phyloP scores from a whole-genome alignment of 441 rosid genomes.

The Corymbia citriodora region DNA sequence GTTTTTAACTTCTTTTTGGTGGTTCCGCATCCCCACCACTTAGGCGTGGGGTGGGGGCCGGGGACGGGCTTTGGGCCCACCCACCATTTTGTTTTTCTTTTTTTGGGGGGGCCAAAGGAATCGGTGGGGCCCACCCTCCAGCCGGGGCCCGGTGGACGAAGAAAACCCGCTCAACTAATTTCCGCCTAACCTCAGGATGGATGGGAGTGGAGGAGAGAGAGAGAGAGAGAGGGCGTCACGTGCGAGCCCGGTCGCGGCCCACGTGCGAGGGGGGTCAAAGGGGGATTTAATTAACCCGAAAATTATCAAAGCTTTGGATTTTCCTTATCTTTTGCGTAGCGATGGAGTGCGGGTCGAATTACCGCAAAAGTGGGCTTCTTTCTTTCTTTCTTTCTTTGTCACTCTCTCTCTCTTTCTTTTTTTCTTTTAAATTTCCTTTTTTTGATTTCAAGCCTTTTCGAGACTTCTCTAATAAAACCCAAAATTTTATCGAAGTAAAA shows the following conservation, averaged over 20 bases:
- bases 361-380: not conserved
- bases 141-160: not conserved
- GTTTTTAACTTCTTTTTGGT: not conserved
- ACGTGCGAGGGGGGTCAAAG: not conserved
- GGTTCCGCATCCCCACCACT: not conserved
- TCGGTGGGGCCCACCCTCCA: not conserved
- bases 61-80: not conserved
- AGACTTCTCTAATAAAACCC: not conserved
- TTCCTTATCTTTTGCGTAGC: not conserved
- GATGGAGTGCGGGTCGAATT: not conserved
- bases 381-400: accelerated
- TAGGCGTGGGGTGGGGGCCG: not conserved
- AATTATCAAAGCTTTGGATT: not conserved
- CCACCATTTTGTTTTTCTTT: not conserved
- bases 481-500: not conserved
- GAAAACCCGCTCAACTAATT: not conserved
- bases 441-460: not conserved
- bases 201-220: not conserved
- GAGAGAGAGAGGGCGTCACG: not conserved
- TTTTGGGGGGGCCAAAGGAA: no score
- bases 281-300: not conserved
- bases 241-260: not conserved
- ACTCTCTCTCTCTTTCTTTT: accelerated
- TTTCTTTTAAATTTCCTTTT: not conserved
- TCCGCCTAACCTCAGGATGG: not conserved